Evolutionary conservation across 495 filamentous ascomycete species (phyloP), one percentile per base, ranked within the genome.

Genomic region (Xylona heveae): DNA sequence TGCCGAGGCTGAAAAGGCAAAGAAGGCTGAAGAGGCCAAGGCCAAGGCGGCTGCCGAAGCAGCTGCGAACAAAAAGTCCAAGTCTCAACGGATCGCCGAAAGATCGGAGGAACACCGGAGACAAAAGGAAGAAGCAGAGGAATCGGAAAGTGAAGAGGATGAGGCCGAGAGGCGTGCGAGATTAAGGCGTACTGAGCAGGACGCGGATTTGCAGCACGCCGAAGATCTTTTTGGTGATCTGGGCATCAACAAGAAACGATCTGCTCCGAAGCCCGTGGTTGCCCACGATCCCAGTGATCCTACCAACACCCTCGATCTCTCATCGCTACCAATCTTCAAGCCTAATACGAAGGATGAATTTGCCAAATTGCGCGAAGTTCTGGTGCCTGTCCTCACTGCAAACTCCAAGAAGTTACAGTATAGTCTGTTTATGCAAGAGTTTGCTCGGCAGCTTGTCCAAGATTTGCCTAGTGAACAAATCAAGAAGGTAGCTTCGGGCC

Each of bases 351-450:
- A 90, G 57, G 59, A 68, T 26, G 75, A 90, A 52, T 95, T 95
- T 45, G 55, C 65, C 42, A 60, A 64, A 29, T 57, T 95, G 22
- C 71, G 76, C 31, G 74, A 74, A 33, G 66, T 68, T 2, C 58
- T 95, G 3, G 64, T 69, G 6, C 85, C 88, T 9, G 58, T 95
- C 38, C 48, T 99, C 23, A 53, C 62, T 5, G 50, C 50, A 18
- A 78, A 78, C 53, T 54, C 66, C 21, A 92, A 88, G 68, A 93
- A 92, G 58, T 64, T 81, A 0, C 81, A 92, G 34, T 99, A 94
- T 54, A 44, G 65, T 13, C 44, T 88, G 15, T 95, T 93, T 63
- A 56, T 88, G 33, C 79, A 84, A 51, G 90, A 95, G 43, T 90
- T 95, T 48, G 49, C 66, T 16, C 91, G 88, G 59, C 69, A 77